Evolutionary conservation across 345 rosid species (phyloP).

Genomic region (Mercurialis annua): DNA sequence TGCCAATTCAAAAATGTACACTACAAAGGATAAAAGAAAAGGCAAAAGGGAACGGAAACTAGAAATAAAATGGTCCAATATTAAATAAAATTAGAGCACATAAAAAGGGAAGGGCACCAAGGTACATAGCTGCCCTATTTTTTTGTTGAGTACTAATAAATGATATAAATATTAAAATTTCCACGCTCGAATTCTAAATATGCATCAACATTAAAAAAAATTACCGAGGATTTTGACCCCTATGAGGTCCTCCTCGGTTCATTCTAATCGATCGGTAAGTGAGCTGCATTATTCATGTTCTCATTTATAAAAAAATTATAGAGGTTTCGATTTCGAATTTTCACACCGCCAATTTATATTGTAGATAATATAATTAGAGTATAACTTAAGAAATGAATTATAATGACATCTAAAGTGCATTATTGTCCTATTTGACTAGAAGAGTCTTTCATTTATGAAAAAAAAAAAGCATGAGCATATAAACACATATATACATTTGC

Average conservation of each 20-base stretch:
- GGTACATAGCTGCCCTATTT: background rate
- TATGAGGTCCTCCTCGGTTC: too few relatives aligned
- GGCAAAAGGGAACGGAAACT: background rate
- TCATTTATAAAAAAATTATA: too few relatives aligned
- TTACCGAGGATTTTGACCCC: too few relatives aligned
- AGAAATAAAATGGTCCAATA: background rate
- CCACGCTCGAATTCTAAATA: too few relatives aligned
- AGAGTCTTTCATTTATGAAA: background rate
- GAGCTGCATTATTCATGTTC: too few relatives aligned
- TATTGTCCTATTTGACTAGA: constrained; percentile 25
- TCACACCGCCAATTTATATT: too few relatives aligned
- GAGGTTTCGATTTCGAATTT: too few relatives aligned
- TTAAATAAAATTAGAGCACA: background rate
- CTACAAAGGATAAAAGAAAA: background rate
- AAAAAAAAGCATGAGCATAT: constrained; percentile 5
- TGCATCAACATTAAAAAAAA: too few relatives aligned
- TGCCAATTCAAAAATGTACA: background rate
- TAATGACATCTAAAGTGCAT: constrained; percentile 16
- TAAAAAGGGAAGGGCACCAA: background rate
- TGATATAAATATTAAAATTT: constrained; percentile 8
- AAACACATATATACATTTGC: background rate
- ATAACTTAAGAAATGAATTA: constrained; percentile 2
- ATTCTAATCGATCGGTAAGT: too few relatives aligned
- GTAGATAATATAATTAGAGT: constrained; percentile 2
- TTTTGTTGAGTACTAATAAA: background rate